These are phyloP conservation scores for Penicillium griseofulvum DNA, from an alignment of 2,329 filamentous ascomycete species.

Conservation along the genomic window DNA sequence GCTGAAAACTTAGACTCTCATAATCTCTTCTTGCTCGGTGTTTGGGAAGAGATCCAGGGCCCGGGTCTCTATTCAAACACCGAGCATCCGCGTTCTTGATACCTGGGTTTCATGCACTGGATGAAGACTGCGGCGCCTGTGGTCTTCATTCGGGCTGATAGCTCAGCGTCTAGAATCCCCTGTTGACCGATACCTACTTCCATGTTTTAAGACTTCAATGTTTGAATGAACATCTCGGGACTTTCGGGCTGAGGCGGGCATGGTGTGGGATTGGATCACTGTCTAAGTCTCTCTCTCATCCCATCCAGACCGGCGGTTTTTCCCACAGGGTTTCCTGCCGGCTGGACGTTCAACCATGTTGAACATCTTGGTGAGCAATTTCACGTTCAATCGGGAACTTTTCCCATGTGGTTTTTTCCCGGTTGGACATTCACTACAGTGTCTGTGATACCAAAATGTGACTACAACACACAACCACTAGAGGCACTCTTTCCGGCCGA, in stretches of 20 bases:
- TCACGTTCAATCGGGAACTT: background rate
- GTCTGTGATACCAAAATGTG: background rate
- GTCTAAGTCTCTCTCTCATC: background rate
- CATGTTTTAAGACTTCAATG: background rate
- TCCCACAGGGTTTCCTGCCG: background rate
- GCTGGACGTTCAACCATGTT: background rate
- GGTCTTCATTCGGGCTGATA: background rate
- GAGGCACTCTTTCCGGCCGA: conserved; percentile 1
- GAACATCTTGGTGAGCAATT: background rate
- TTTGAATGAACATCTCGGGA: background rate
- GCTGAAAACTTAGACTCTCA: background rate
- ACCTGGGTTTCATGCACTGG: background rate
- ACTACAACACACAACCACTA: background rate
- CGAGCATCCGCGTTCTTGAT: background rate
- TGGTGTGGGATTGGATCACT: background rate
- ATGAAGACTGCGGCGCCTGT: background rate
- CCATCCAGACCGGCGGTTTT: background rate
- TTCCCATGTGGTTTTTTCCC: background rate
- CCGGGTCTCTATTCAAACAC: background rate
- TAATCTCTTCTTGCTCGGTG: background rate
- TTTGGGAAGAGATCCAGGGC: background rate
- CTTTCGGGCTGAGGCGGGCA: background rate
- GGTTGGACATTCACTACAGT: background rate
- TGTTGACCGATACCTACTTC: background rate
- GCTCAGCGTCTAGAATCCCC: background rate